Base-by-base conservation (phyloP, 768 basidiomycete genomes). In the Leccinellum luteum region DNA sequence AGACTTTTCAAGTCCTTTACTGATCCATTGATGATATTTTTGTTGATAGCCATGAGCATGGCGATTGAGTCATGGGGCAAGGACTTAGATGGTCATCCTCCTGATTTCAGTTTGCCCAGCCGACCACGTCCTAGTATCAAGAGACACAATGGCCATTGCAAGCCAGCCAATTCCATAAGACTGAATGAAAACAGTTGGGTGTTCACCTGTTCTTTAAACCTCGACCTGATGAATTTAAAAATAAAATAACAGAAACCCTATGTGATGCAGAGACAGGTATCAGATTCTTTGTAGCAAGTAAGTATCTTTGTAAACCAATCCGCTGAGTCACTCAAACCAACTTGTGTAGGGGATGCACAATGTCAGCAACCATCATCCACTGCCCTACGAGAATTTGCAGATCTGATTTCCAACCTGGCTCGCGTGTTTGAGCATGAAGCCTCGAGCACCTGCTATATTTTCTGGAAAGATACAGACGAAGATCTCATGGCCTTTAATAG, bases 401-500 rank as follows among this genome's bases (percentile, higher is more conserved):
- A 41, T 4, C 55, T 64, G 27, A 25, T 64, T 45, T 38, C 34
- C 3, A 13, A 13, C 7, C 23, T 64, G 45, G 49, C 59, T 8
- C 0, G 2, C 0, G 63, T 64, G 21, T 64, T 61, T 13, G 28
- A 9, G 14, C 25, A 14, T 17, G 21, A 34, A 3, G 28, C 35
- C 8, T 41, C 59, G 1, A 19, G 23, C 4, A 17, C 35, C 19
- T 63, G 62, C 28, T 56, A 27, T 47, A 61, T 64, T 27, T 57
- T 64, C 52, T 64, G 62, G 62, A 56, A 65, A 48, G 62, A 64
- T 21, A 65, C 49, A 0, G 62, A 56, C 3, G 50, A 65, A 2
- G 55, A 65, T 30, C 34, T 64, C 1, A 65, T 64, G 62, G 62
- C 63, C 13, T 64, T 65, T 8, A 64, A 64, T 44, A 28, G 63